Percentiles rank a stretch among this genome's conserved stretches.
phyloP scores from a whole-genome alignment of 352 stramenopile genomes.

The Pythium aphanidermatum region DNA sequence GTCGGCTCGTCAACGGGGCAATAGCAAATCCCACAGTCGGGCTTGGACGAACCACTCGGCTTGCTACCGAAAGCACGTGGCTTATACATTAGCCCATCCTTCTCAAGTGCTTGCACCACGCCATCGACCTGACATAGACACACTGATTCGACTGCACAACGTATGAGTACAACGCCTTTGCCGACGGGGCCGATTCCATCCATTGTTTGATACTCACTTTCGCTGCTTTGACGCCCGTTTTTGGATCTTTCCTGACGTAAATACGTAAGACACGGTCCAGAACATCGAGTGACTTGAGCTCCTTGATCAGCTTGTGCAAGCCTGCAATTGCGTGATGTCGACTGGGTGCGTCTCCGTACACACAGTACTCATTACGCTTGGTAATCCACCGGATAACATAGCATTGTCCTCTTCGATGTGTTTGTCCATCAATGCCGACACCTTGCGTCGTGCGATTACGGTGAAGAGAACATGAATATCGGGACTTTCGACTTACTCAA shows the following conservation, averaged over 20 bases:
- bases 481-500: constrained; percentile 10
- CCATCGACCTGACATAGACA: constrained; percentile 3
- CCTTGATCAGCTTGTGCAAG: constrained; percentile 1
- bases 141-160: background rate
- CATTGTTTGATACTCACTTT: background rate
- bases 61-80: background rate
- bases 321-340: background rate
- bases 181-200: background rate
- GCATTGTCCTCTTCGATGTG: constrained; percentile 6
- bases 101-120: constrained; percentile 2
- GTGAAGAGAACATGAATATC: constrained; percentile 14
- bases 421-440: constrained; percentile 2
- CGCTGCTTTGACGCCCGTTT: too few species aligned
- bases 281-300: constrained; percentile 13
- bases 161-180: constrained; percentile 4
- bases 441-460: constrained; percentile 5
- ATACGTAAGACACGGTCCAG: constrained; percentile 8
- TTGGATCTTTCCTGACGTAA: constrained; percentile 2
- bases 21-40: constrained; percentile 8
- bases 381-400: constrained; percentile 18
- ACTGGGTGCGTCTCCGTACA: constrained; percentile 11
- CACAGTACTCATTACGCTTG: constrained; percentile 17
- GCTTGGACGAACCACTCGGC: background rate
- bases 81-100: constrained; percentile 1
- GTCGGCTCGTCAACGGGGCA: constrained; percentile 5